Conservation (phyloP, 2,329 filamentous ascomycete species). For the Cryphonectria nitschkei region DNA sequence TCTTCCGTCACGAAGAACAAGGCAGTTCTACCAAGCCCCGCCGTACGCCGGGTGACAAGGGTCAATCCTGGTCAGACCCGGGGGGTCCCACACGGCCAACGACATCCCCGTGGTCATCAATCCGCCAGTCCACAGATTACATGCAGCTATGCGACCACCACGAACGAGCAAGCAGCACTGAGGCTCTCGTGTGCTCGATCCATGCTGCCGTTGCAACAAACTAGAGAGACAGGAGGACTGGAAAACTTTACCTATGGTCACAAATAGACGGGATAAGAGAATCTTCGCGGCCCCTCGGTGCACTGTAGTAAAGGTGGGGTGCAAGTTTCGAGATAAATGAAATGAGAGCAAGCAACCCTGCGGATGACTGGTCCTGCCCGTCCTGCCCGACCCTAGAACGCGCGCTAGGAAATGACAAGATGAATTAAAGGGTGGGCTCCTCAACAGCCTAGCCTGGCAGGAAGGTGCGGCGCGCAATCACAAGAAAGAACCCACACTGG, state of each 20-base stretch:
- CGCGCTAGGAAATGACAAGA: conserved; percentile 17
- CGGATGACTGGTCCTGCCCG: conserved; percentile 11
- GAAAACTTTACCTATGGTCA: not conserved
- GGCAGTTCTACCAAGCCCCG: not conserved
- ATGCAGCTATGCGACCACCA: not conserved
- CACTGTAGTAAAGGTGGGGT: conserved; percentile 9
- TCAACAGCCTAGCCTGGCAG: not conserved
- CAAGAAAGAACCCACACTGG: not conserved
- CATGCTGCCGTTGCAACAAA: not conserved
- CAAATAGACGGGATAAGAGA: not conserved
- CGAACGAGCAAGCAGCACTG: not conserved
- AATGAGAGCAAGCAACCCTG: conserved; percentile 20
- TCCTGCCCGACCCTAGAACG: not conserved
- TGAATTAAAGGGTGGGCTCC: conserved; percentile 6
- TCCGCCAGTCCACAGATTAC: not conserved
- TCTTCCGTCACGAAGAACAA: conserved; percentile 17
- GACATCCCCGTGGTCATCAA: not conserved
- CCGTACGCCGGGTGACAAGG: not conserved
- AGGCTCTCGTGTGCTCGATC: not conserved
- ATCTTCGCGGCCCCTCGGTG: conserved; percentile 6
- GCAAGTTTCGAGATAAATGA: conserved; percentile 22
- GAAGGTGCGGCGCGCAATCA: not conserved
- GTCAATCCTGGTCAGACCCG: conserved; percentile 16
- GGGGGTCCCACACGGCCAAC: conserved; percentile 15
- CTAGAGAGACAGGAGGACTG: not conserved